Evolutionary conservation across 2,329 filamentous ascomycete species (phyloP).

Genomic region (Erysiphe pulchra): DNA sequence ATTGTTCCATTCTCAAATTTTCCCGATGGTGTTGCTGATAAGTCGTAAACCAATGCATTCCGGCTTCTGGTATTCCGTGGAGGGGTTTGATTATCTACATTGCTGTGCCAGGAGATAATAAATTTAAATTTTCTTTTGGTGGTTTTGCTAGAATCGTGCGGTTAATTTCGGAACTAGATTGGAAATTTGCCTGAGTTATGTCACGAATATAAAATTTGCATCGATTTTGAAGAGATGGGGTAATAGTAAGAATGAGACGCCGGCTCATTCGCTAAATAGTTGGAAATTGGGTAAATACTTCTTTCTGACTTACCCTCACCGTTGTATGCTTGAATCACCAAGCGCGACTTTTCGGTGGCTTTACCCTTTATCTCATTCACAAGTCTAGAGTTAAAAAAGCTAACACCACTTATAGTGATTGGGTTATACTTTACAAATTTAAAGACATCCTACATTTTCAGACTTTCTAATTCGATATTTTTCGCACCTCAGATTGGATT

Average conservation of each 20-base stretch:
- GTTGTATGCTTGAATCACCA: conserved; percentile 2
- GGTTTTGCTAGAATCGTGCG: not conserved
- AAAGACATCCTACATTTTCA: not conserved
- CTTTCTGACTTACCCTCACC: conserved; percentile 1
- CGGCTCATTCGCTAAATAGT: conserved; percentile 1
- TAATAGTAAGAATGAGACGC: not conserved
- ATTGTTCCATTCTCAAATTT: not conserved
- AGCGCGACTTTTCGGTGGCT: not conserved
- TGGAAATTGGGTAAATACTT: conserved; percentile 2
- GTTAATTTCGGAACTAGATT: not conserved
- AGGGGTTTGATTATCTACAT: not conserved
- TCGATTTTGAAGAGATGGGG: not conserved
- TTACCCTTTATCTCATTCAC: not conserved
- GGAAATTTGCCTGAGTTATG: not conserved
- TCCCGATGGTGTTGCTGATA: conserved; percentile 1
- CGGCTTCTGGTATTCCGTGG: conserved; percentile 1
- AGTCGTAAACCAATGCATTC: conserved; percentile 1
- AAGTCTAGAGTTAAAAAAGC: not conserved
- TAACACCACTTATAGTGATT: not conserved
- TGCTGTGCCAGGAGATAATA: not conserved
- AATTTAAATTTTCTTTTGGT: not conserved
- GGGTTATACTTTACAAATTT: not conserved
- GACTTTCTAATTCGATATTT: not conserved
- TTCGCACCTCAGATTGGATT: not conserved
- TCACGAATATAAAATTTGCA: not conserved